A percentile compares a stretch with the other conserved stretches of the same genome.
Evolutionary conservation across 345 rosid species (phyloP).

Genomic region (Corchorus olitorius): DNA sequence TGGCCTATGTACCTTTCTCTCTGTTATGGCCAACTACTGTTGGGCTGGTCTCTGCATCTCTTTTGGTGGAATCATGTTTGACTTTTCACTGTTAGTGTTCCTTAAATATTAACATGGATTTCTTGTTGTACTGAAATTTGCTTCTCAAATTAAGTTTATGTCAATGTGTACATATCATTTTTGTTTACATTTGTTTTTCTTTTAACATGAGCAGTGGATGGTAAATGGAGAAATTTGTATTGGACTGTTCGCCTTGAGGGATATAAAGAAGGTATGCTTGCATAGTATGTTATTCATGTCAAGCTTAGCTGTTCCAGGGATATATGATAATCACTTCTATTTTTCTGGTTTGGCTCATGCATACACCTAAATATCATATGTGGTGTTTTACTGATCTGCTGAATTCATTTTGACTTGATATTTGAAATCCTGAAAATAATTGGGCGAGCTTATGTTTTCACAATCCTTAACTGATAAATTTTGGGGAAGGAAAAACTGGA

Average conservation of each 20-base stretch:
- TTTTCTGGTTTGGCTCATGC: not conserved
- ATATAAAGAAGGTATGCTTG: constrained; percentile 74
- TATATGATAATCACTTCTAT: not conserved
- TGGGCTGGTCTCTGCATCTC: not conserved
- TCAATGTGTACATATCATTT: not conserved
- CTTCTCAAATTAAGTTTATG: constrained; percentile 1
- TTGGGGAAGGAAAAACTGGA: not conserved
- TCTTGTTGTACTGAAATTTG: constrained; percentile 17
- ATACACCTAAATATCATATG: not conserved
- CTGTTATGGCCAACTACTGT: not conserved
- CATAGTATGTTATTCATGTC: not conserved
- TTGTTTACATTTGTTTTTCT: constrained; percentile 7
- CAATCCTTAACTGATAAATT: not conserved
- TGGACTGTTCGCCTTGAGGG: constrained; percentile 88
- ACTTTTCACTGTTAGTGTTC: not conserved
- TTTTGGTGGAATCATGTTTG: not conserved
- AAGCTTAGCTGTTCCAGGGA: constrained; percentile 6
- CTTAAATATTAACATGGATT: not conserved
- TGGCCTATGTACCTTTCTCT: not conserved
- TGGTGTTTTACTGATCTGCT: not conserved
- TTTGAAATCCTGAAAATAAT: constrained; percentile 1
- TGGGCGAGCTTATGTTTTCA: not conserved
- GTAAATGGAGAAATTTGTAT: constrained; percentile 99
- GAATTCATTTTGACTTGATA: not conserved
- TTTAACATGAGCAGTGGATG: constrained; percentile 78